phyloP scores from a whole-genome alignment of 129 eudicot genomes.

The Gnaphalium uliginosum region DNA sequence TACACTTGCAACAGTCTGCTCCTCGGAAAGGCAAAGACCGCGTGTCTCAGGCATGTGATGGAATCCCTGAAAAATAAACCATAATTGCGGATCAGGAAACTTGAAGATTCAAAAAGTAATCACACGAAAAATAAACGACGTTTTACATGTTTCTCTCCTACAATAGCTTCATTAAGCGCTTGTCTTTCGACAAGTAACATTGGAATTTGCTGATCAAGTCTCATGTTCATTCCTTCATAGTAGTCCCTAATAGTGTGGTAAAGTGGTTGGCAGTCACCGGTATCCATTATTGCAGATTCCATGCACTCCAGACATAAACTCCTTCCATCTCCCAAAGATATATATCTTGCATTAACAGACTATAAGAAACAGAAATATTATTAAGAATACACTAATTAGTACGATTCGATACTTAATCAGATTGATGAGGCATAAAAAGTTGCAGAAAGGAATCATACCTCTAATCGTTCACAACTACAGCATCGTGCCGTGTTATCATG shows the following conservation, averaged over 20 bases:
- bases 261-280: constrained; percentile 96
- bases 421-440: background rate
- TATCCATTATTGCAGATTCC: constrained; percentile 98
- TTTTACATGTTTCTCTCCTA: constrained; percentile 93
- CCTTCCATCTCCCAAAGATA: constrained; percentile 92
- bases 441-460: constrained; percentile 47
- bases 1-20: constrained; percentile 95
- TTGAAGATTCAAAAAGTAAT: constrained; percentile 1
- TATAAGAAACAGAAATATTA: constrained; percentile 30
- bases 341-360: constrained; percentile 80
- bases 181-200: constrained; percentile 98
- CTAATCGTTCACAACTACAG: constrained; percentile 97
- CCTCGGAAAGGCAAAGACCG: constrained; percentile 96
- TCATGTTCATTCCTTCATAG: constrained; percentile 99
- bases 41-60: constrained; percentile 99
- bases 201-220: constrained; percentile 87
- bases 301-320: constrained; percentile 94
- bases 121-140: constrained; percentile 12
- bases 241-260: constrained; percentile 92
- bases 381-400: constrained; percentile 3
- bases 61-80: constrained; percentile 61
- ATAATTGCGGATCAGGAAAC: constrained; percentile 26
- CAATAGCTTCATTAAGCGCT: constrained; percentile 97
- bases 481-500: constrained; percentile 89
- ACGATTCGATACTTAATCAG: constrained; percentile 6